Base-by-base conservation (phyloP, 163 green algal genomes). In the Chlamydomonas reinhardtii region DNA sequence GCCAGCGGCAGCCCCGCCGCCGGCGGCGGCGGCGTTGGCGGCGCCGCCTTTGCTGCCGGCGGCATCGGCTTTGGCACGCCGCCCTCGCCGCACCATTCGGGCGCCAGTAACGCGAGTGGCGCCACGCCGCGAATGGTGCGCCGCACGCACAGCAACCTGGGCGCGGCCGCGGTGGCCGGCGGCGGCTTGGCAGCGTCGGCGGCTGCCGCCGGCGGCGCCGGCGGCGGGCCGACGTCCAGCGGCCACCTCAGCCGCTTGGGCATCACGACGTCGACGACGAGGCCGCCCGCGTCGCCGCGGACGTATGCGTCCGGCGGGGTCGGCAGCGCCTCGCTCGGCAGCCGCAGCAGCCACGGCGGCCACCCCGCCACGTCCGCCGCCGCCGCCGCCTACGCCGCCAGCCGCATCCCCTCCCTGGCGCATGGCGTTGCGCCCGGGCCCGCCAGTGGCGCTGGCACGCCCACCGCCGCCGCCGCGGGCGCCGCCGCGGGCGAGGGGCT, bases 231-330 rank as follows among this genome's bases (percentile, higher is more conserved):
- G 15, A 3, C 31, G 31, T 17, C 31, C 14, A 16, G 48, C 31
- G 19, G 66, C 66, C 48, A 77, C 79, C 31, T 72, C 16, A 85
- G 79, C 34, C 79, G 79, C 29, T 52, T 85, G 24, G 68, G 29
- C 20, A 27, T 25, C 27, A 52, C n/a, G 6, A 27, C 59, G 22
- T 14, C 68, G 12, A 34, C 68, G 12, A 34, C 32, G 29, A 31
- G 68, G 52, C 32, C 68, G 52, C 52, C 79, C 15, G 79, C 35
- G 24, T 85, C 79, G 2, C 79, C 79, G 8, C 66, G 79, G 15
- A 56, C 31, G 2, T 29, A 71, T 48, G 72, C 70, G n/a, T 27
- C 31, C 8, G 20, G 66, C 78, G 78, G 78, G 14, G 39, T 65
- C 6, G 52, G 78, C 6, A 32, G 27, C 77, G 24, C 65, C 43